A percentile compares a stretch with the other conserved stretches of the same genome.
Evolutionary conservation across 2,329 filamentous ascomycete genomes (phyloP).

Genomic region (Metarhizium sp.): DNA sequence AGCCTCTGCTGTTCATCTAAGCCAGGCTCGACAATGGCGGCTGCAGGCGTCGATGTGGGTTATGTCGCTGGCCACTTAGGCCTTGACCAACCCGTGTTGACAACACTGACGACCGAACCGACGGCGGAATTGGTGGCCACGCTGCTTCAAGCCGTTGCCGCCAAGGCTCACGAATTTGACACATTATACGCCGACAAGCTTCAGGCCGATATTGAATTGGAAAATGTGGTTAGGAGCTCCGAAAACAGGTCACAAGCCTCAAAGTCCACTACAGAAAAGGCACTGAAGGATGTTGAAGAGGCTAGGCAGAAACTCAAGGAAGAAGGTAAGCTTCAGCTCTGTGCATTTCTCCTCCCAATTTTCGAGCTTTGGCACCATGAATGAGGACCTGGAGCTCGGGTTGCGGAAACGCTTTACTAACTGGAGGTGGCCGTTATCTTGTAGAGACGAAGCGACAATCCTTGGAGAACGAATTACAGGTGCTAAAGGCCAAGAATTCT

Average conservation of each 20-base stretch:
- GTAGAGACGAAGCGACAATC: constrained; percentile 67
- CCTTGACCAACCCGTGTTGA: constrained; percentile 55
- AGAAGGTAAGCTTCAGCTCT: constrained; percentile 53
- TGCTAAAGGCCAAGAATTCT: constrained; percentile 64
- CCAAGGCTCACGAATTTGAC: constrained; percentile 76
- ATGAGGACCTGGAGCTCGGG: neutral
- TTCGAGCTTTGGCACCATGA: neutral
- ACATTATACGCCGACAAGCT: constrained; percentile 80
- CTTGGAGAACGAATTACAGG: constrained; percentile 73
- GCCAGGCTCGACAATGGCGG: constrained; percentile 25
- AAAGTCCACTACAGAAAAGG: constrained; percentile 74
- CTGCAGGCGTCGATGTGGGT: constrained; percentile 52
- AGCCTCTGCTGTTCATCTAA: constrained; percentile 4
- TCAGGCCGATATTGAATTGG: constrained; percentile 82
- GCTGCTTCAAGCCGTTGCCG: constrained; percentile 64
- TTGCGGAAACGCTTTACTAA: neutral
- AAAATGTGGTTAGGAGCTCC: constrained; percentile 75
- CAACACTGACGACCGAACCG: constrained; percentile 53
- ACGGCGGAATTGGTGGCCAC: constrained; percentile 70
- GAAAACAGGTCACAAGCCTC: constrained; percentile 76
- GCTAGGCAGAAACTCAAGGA: constrained; percentile 71
- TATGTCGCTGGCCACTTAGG: constrained; percentile 65
- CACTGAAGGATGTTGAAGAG: constrained; percentile 73
- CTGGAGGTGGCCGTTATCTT: neutral
- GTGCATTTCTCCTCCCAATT: constrained; percentile 9